Evolutionary conservation across 306 rosid genomes (phyloP).

Genomic region (Cicer arietinum): DNA sequence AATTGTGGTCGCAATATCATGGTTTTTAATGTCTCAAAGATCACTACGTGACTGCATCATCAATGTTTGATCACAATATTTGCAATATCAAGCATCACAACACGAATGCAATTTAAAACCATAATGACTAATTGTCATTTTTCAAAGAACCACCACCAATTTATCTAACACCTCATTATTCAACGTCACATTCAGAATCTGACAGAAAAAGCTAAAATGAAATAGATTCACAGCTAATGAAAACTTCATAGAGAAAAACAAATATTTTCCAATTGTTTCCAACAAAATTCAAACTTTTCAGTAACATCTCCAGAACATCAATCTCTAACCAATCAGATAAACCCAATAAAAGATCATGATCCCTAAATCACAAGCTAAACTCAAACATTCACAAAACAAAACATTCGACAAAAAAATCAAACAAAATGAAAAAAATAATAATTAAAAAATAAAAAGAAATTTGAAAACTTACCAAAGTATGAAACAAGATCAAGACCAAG

Average conservation of each 20-base stretch:
- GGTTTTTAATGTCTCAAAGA: background rate
- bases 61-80: background rate
- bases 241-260: background rate
- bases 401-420: background rate
- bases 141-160: background rate
- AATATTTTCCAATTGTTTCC: slow-evolving; percentile 17
- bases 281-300: slow-evolving; percentile 22
- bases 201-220: background rate
- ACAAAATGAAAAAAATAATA: background rate
- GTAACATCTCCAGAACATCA: background rate
- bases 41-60: background rate
- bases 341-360: slow-evolving; percentile 38
- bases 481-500: slow-evolving; percentile 84
- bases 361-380: slow-evolving; percentile 36
- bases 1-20: background rate
- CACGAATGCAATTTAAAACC: background rate
- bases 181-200: slow-evolving; percentile 10
- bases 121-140: background rate
- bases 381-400: slow-evolving; percentile 29
- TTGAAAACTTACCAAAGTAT: slow-evolving; percentile 71
- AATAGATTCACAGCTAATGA: slow-evolving; percentile 1
- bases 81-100: background rate
- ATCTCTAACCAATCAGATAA: background rate
- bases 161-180: slow-evolving; percentile 3
- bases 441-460: background rate